Evolutionary conservation across 768 basidiomycete species (phyloP).

Genomic region (Ephemerocybe angulata): DNA sequence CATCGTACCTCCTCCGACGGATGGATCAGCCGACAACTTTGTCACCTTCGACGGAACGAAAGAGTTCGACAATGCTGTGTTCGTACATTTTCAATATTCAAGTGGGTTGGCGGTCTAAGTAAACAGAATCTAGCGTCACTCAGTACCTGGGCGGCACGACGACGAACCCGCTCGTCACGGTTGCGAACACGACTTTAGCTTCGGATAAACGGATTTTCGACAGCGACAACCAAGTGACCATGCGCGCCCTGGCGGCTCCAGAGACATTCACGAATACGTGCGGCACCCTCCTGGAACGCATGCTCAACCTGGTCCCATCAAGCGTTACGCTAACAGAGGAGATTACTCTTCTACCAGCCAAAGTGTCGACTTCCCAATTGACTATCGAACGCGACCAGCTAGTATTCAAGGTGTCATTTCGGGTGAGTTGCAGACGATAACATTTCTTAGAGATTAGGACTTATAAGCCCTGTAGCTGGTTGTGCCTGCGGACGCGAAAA

Average conservation of each 20-base stretch:
- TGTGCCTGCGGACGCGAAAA: no score
- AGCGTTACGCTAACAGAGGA: constrained; percentile 43
- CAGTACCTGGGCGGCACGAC: constrained; percentile 35
- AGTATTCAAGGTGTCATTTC: constrained; percentile 37
- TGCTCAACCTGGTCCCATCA: constrained; percentile 48
- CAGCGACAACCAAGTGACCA: constrained; percentile 33
- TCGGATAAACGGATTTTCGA: constrained; percentile 35
- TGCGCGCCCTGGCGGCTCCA: constrained; percentile 31
- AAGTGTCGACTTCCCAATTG: constrained; percentile 37
- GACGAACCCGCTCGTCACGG: constrained; percentile 31
- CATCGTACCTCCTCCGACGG: constrained; percentile 33
- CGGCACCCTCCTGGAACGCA: constrained; percentile 36
- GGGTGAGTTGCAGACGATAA: no score
- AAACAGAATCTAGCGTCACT: constrained; percentile 33
- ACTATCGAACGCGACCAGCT: constrained; percentile 34
- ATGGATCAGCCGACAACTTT: constrained; percentile 21
- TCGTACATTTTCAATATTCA: neutral
- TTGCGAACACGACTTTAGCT: constrained; percentile 30
- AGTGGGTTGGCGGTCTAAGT: no score
- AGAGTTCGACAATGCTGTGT: constrained; percentile 39
- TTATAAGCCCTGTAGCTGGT: no score
- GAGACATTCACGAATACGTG: constrained; percentile 37
- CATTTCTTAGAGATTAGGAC: neutral
- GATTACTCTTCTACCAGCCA: constrained; percentile 39
- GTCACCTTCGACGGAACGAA: constrained; percentile 41